Conservation (phyloP, 2,329 filamentous ascomycete species). For the Fusarium sp. region DNA sequence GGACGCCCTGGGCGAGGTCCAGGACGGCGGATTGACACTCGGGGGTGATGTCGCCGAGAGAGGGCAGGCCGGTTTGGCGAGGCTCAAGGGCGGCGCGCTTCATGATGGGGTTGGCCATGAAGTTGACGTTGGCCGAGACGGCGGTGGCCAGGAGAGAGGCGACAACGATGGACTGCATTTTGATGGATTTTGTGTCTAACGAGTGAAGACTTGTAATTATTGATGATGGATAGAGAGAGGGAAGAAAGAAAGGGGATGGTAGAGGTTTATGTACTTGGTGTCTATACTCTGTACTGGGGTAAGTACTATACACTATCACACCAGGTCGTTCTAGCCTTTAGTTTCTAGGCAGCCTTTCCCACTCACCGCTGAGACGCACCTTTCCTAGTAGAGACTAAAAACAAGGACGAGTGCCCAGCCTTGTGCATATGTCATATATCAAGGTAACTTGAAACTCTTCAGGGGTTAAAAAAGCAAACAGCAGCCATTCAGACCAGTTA, state of each 20-base stretch:
- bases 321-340: slow-evolving; percentile 1
- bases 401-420: background rate
- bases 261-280: too few relatives aligned
- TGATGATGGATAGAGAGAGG: background rate
- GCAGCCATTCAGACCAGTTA: background rate
- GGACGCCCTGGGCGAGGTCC: slow-evolving; percentile 43
- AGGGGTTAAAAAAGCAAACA: background rate
- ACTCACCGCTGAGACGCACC: background rate
- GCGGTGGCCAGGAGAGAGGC: slow-evolving; percentile 46
- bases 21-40: slow-evolving; percentile 44
- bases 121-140: slow-evolving; percentile 42
- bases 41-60: slow-evolving; percentile 13
- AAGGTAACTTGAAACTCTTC: background rate
- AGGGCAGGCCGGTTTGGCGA: slow-evolving; percentile 41
- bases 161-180: slow-evolving; percentile 49
- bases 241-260: background rate
- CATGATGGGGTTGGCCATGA: slow-evolving; percentile 48
- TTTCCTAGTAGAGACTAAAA: background rate
- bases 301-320: background rate
- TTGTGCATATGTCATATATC: background rate
- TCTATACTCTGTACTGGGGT: background rate
- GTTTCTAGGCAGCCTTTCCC: background rate
- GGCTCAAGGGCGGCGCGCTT: slow-evolving; percentile 44
- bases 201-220: slow-evolving; percentile 6
- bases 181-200: slow-evolving; percentile 11